Evolutionary conservation across 2,329 filamentous ascomycete genomes (phyloP), one percentile per base, ranked within the genome.

Genomic region (Oidium heveae): DNA sequence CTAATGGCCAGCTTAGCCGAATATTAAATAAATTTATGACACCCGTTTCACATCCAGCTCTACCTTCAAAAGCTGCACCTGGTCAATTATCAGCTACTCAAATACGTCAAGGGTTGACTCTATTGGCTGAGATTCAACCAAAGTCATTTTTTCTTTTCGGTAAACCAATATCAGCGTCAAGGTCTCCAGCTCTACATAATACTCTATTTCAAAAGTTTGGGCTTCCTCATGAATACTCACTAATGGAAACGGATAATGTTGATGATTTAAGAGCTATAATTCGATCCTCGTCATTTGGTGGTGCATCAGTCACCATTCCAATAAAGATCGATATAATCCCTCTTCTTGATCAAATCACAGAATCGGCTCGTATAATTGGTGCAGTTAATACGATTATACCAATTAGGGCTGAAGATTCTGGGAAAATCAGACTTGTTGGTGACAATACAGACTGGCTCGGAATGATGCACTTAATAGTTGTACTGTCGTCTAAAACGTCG

Each of bases 371-470:
- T 59, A 72, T 77, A 33, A 95, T 98, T 58, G 91, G 91, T 22
- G 91, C 91, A 2, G 83, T 96, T 59, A 98, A 98, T 70, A 98
- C 91, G 18, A 82, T 98, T 62, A 77, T 94, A 32, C 80, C 84
- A 0, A 64, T 76, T 2, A 58, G 54, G 1, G 51, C 69, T 4
- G 67, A 71, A 55, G 68, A 55, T 34, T 56, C 58, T 18, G 52
- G 55, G 4, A 55, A 60, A 8, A 50, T 68, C 52, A 74, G 72
- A 4, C 76, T 96, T 2, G 67, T 84, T 16, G 91, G 91, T 46
- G 84, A 88, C 65, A 98, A 98, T 68, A 98, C 91, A 13, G 91
- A 98, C 70, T 98, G 87, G 83, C 76, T 79, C 63, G 91, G 91
- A 58, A 98, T 98, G 79, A 79, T 84, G 2, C 77, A 83, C 60